Evolutionary conservation across 1,284 basidiomycete genomes (phyloP), one percentile per base, ranked within the genome.

Genomic region (Ceratobasidium sp.): DNA sequence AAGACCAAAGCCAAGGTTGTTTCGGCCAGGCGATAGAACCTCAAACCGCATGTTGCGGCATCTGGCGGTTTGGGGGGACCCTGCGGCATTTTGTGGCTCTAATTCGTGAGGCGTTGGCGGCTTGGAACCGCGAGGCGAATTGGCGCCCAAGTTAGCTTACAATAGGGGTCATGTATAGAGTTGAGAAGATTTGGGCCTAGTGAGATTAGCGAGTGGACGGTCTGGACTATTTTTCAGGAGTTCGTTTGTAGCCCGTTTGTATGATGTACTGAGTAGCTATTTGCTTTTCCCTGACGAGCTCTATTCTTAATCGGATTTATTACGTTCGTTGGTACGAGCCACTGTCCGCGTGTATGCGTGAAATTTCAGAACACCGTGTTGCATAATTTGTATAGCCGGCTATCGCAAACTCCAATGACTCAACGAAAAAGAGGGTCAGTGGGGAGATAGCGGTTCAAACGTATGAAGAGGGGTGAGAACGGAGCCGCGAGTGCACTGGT

Each of bases 1-100:
- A 76, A 67, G 73, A 38, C 73, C 5, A 66, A 46, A 62, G 73
- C 73, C 3, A 76, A 66, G 40, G 64, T 76, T 1, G 62, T 76
- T 26, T 26, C 46, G 23, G 48, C 67, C 50, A 50, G 67, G 52
- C 50, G 67, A 56, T 69, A 69, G 50, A 13, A 33, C 48, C 9
- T 38, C 4, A 33, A 38, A 17, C 67, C 17, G 33, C 26, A 56
- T 48, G 62, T 26, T 48, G 10, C 46, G 33, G 33, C 33, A 33
- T 33, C 33, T 33, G 33, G 33, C 33, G 33, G 33, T 33, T 33
- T 33, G 33, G 33, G 33, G 33, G 33, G 33, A 33, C 33, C 17
- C 38, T 62, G 33, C 33, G 33, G 33, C 33, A 33, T 33, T 33
- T 33, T 33, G 33, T 33, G 33, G 33, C 33, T 33, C 33, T 1